phyloP scores from a whole-genome alignment of 768 basidiomycete species.

The Mycena belliarum region DNA sequence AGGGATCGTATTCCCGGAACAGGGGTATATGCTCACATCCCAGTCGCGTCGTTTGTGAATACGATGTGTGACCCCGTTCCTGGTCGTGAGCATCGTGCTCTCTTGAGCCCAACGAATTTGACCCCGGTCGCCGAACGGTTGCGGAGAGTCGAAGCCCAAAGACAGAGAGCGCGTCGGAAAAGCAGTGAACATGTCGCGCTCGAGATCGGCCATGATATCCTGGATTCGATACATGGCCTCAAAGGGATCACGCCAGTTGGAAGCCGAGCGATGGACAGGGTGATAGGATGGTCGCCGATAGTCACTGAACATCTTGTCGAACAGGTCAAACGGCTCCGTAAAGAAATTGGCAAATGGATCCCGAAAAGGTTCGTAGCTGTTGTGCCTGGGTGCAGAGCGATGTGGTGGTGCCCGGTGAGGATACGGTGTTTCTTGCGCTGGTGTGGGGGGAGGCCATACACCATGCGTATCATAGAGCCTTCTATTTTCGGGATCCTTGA shows the following conservation, averaged over 20 bases:
- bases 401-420: slow-evolving; percentile 23
- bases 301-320: slow-evolving; percentile 70
- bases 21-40: slow-evolving; percentile 44
- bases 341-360: slow-evolving; percentile 50
- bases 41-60: slow-evolving; percentile 55
- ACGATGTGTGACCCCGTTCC: slow-evolving; percentile 72
- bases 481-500: slow-evolving; percentile 62
- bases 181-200: slow-evolving; percentile 32
- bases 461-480: slow-evolving; percentile 70
- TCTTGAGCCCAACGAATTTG: slow-evolving; percentile 49
- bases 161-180: slow-evolving; percentile 18
- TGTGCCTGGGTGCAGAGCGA: background rate
- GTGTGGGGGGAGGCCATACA: slow-evolving; percentile 66
- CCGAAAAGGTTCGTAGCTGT: slow-evolving; percentile 32
- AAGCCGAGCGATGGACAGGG: slow-evolving; percentile 30
- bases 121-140: slow-evolving; percentile 5
- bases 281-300: slow-evolving; percentile 31
- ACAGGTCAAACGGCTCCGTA: slow-evolving; percentile 75
- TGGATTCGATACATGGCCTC: slow-evolving; percentile 36
- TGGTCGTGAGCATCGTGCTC: slow-evolving; percentile 53
- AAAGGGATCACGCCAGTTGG: slow-evolving; percentile 31
- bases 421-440: slow-evolving; percentile 6
- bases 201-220: slow-evolving; percentile 33
- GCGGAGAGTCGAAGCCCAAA: slow-evolving; percentile 23
- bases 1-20: background rate